These are phyloP conservation scores for Aspergillus sp. DNA, from an alignment of 2,329 filamentous ascomycete genomes.

Conservation along the genomic window DNA sequence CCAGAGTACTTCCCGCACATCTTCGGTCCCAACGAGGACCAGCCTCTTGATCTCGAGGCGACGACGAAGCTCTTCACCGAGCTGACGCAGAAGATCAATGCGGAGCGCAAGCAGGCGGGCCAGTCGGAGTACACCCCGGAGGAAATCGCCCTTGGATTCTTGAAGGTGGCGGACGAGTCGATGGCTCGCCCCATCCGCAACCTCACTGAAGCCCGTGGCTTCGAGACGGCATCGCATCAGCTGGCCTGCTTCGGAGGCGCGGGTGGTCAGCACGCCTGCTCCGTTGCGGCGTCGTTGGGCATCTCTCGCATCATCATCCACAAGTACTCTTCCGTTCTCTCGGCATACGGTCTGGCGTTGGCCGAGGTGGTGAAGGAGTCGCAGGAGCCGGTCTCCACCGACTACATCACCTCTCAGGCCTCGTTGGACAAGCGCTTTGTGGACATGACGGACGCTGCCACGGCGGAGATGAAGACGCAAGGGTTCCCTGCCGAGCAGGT, in stretches of 20 bases:
- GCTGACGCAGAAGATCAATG: slow-evolving; percentile 58
- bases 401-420: slow-evolving; percentile 46
- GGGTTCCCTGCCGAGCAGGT: slow-evolving; percentile 44
- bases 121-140: slow-evolving; percentile 54
- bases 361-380: slow-evolving; percentile 91
- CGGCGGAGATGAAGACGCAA: slow-evolving; percentile 41
- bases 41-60: slow-evolving; percentile 73
- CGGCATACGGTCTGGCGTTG: slow-evolving; percentile 88
- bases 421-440: slow-evolving; percentile 69
- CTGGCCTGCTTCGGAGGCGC: slow-evolving; percentile 90
- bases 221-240: slow-evolving; percentile 86
- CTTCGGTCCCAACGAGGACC: slow-evolving; percentile 84
- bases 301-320: slow-evolving; percentile 86
- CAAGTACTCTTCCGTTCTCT: slow-evolving; percentile 86
- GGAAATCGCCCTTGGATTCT: slow-evolving; percentile 41
- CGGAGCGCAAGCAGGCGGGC: slow-evolving; percentile 51
- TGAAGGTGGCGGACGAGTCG: slow-evolving; percentile 44
- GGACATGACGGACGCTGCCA: slow-evolving; percentile 65
- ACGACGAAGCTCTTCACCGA: slow-evolving; percentile 74
- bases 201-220: slow-evolving; percentile 87
- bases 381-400: slow-evolving; percentile 60
- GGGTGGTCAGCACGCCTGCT: slow-evolving; percentile 88
- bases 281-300: slow-evolving; percentile 80
- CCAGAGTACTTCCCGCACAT: slow-evolving; percentile 97
- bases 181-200: slow-evolving; percentile 74